Evolutionary conservation across 2,329 filamentous ascomycete species (phyloP), one percentile per base, ranked within the genome.

Genomic region (Colletotrichum higginsianum): DNA sequence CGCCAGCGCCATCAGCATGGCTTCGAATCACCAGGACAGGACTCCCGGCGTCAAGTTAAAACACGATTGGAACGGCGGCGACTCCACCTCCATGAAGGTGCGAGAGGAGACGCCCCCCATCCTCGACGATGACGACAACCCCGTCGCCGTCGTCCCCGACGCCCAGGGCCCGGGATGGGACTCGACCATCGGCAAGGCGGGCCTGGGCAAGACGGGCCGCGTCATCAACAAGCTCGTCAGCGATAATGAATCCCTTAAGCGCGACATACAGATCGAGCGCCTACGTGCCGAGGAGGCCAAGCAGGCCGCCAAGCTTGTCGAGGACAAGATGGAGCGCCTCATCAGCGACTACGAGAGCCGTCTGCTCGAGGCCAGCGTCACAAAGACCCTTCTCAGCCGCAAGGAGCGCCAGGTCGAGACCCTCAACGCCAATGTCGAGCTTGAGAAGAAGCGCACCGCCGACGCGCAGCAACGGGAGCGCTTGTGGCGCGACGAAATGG

Each of bases 191-290:
- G 91, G 91, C 75, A 91, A 92, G 78, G 91, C 91, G 9, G 91
- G 90, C 3, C 83, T 92, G 2, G 92, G 92, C 53, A 94, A 94
- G 84, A 94, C 91, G 12, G 92, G 92, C 11, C 87, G 92, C 44
- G 92, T 94, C 63, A 96, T 96, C 80, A 94, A 96, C 82, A 90
- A 91, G 78, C 87, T 96, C 65, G 93, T 94, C 78, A 91, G 91
- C 64, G 93, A 96, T 78, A 95, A 95, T 75, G 93, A 96, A 77
- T 88, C 91, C 50, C 85, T 96, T 56, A 93, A 93, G 76, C 88
- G 93, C 63, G 93, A 96, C 74, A 85, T 93, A 68, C 86, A 92
- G 76, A 88, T 92, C 67, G 91, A 93, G 80, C 85, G 86, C 23
- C 79, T 92, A 66, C 87, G 87, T 56, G 87, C 91, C 55, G 92